phyloP scores from a whole-genome alignment of 371 early-diverging fungal species.

The Rhizopus microsporus region DNA sequence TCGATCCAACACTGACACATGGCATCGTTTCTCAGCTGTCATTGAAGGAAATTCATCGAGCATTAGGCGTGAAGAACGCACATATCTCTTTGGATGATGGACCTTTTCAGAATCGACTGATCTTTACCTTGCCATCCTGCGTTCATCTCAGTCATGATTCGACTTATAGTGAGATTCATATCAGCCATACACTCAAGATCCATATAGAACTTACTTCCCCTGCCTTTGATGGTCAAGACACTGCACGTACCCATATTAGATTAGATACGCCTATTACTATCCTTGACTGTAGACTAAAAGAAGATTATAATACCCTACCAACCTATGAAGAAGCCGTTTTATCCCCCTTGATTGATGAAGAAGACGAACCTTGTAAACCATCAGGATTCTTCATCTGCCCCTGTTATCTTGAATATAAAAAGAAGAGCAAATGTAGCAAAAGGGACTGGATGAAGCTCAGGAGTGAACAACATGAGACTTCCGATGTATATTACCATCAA shows the following conservation, averaged over 20 bases:
- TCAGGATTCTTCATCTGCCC: conserved; percentile 29
- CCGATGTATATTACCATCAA: not conserved
- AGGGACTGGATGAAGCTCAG: conserved; percentile 26
- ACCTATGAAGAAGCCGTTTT: conserved; percentile 33
- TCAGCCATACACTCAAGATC: conserved; percentile 30
- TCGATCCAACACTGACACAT: conserved; percentile 21
- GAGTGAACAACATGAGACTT: conserved; percentile 1
- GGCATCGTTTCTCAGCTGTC: conserved; percentile 20
- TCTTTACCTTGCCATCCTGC: conserved; percentile 33
- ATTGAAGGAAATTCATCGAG: conserved; percentile 25
- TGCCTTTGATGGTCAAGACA: not conserved
- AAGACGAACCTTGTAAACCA: conserved; percentile 3
- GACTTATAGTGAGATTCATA: conserved; percentile 30
- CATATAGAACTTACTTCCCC: conserved; percentile 20
- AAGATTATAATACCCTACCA: conserved; percentile 33
- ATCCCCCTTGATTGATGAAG: conserved; percentile 8
- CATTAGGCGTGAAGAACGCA: conserved; percentile 28
- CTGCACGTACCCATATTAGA: conserved; percentile 10
- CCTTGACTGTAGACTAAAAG: conserved; percentile 37
- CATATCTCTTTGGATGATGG: conserved; percentile 28
- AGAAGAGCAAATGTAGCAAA: conserved; percentile 19
- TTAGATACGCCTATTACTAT: conserved; percentile 41
- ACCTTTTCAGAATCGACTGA: conserved; percentile 28
- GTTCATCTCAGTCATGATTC: conserved; percentile 32
- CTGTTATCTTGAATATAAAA: conserved; percentile 32